Conservation (phyloP, 2,329 filamentous ascomycete species). For the Fusarium metavorans region DNA sequence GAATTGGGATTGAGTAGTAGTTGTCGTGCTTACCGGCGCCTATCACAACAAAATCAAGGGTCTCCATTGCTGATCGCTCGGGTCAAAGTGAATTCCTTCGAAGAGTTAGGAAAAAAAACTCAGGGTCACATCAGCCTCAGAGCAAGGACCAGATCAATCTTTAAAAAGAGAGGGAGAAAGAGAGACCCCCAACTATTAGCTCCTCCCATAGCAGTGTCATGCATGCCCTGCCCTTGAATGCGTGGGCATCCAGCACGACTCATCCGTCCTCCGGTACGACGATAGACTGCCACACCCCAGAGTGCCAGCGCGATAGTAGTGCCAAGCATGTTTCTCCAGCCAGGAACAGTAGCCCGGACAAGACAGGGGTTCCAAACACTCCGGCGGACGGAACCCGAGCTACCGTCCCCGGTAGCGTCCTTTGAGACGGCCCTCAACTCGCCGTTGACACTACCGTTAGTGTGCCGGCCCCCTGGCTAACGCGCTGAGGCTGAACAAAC, state of each 20-base stretch:
- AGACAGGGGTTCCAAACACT: constrained; percentile 19
- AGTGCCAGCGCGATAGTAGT: not conserved
- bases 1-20: too few relatives aligned
- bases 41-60: constrained; percentile 60
- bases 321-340: not conserved
- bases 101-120: not conserved
- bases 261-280: not conserved
- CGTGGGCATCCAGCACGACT: not conserved
- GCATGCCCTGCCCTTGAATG: not conserved
- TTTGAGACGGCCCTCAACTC: not conserved
- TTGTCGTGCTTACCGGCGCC: constrained; percentile 62
- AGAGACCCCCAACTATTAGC: not conserved
- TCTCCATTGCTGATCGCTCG: constrained; percentile 52
- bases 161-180: constrained; percentile 11
- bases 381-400: constrained; percentile 21
- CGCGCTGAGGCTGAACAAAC: constrained; percentile 12
- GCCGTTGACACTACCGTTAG: constrained; percentile 4
- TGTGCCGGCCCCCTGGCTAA: constrained; percentile 8
- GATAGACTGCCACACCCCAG: not conserved
- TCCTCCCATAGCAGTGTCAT: not conserved
- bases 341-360: not conserved
- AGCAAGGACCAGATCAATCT: constrained; percentile 9
- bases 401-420: constrained; percentile 7
- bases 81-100: not conserved
- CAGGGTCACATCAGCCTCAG: not conserved